phyloP scores from a whole-genome alignment of 352 stramenopile genomes.

The Globisporangium nagaii region DNA sequence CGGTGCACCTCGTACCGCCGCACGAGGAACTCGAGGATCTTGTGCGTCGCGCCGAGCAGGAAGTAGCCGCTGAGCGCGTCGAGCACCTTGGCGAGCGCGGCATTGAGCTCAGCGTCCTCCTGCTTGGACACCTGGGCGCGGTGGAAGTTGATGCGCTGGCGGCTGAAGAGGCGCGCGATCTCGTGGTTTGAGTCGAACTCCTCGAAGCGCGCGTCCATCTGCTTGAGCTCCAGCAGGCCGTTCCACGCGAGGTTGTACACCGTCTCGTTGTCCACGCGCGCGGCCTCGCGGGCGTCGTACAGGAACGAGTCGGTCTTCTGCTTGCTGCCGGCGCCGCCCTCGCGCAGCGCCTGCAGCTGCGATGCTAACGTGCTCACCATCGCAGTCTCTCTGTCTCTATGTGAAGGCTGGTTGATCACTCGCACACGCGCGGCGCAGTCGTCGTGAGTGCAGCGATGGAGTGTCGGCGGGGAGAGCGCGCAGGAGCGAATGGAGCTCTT shows the following conservation, averaged over 20 bases:
- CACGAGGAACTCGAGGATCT: conserved; percentile 88
- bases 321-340: conserved; percentile 73
- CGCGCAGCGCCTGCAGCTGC: conserved; percentile 79
- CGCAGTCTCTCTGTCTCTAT: neutral
- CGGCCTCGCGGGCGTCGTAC: conserved; percentile 76
- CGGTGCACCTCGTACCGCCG: conserved; percentile 85
- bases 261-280: conserved; percentile 78
- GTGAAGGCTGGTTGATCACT: no score
- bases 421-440: no score
- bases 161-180: conserved; percentile 56
- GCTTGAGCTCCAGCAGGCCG: conserved; percentile 71
- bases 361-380: conserved; percentile 67
- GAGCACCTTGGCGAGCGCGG: conserved; percentile 58
- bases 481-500: no score
- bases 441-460: no score
- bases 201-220: conserved; percentile 70
- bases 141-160: conserved; percentile 79
- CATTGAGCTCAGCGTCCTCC: conserved; percentile 64
- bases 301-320: conserved; percentile 81
- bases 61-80: conserved; percentile 84
- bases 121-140: conserved; percentile 52
- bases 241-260: conserved; percentile 85
- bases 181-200: conserved; percentile 46
- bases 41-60: conserved; percentile 68
- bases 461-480: no score